Evolutionary conservation across 768 basidiomycete species (phyloP), one percentile per base, ranked within the genome.

Genomic region (Collybia sordida): DNA sequence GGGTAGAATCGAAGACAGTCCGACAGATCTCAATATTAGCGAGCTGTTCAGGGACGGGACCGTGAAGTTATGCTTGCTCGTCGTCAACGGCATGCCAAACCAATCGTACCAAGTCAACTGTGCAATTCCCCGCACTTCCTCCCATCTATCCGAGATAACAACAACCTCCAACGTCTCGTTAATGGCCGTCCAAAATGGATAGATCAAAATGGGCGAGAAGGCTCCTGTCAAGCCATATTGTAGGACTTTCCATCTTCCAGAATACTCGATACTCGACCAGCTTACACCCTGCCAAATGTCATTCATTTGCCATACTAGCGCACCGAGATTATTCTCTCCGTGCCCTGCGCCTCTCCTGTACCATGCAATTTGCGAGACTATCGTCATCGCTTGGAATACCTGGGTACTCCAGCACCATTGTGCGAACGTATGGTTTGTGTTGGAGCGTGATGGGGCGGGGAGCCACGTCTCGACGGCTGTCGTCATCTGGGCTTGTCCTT

Each of bases 341-440:
- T 70, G 69, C 6, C 81, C 81, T 0, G 82, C 78, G n/a, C 81
- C 80, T 27, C 74, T 77, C 28, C 82, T 69, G 63, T 84, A 84
- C 70, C 73, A 83, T 5, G 80, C 74, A 36, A 82, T 74, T 58
- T 83, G 68, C n/a, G 80, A 71, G n/a, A 74, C 69, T 70, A 82
- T 81, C 39, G 77, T 75, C 72, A 83, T 74, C 17, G 76, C 67
- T 54, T 82, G 82, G 75, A 82, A 82, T 17, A 82, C 54, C 55
- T 83, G 82, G 3, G 81, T 82, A 61, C 78, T 80, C 69, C 73
- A 84, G 62, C 79, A 82, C 81, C 81, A 82, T 57, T 82, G 80
- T 0, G 81, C 77, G 60, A 84, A 83, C 0, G 81, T 83, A 56
- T 80, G 74, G 51, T 84, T 81, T 17, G 72, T 49, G 56, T 80